Base-by-base conservation (phyloP, 306 rosid species). In the Glycine latifolia region DNA sequence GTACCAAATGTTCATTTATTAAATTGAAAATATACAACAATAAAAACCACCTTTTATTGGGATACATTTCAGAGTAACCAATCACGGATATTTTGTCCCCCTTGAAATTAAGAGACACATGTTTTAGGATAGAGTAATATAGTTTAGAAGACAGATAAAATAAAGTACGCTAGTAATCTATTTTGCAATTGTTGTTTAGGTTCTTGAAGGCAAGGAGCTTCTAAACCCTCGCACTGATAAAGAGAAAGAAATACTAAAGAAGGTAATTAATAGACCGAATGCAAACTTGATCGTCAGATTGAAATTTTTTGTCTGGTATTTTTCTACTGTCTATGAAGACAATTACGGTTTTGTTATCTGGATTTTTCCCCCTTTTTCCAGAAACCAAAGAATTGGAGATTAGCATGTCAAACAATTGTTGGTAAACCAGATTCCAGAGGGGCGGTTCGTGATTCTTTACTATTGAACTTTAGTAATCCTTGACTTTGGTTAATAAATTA, bases 301-400 rank as follows among this genome's bases (percentile, higher is more conserved):
- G 59, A 59, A 31, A 41, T 6, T 0, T 53, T 53, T 0, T 13
- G 39, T 49, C 13, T 59, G 52, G 20, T 75, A 53, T 26, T n/a
- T 17, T 39, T 46, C 31, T 14, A 7, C 15, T 39, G 47, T 26
- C 31, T 26, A 26, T 26, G 8, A 84, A 67, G 53, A 67, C 14
- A 39, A 9, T 26, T 26, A 31, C n/a, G 31, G 55, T 66, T 67
- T 1, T 74, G 66, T 33, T 61, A 15, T 68, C 1, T 75, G 54
- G 5, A 6, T 26, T 61, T 55, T 15, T 15, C 15, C 70, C 49
- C 13, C 0, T 14, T 62, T 53, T 66, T n/a, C 26, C 91, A 95
- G 99, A 95, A 95, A 88, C 99, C 94, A 78, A 93, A 88, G 87
- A 91, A 88, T 79, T 95, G 96, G 96, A 95, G 99, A 89, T 90